Conservation (phyloP, 768 basidiomycete genomes). For the Russula brevipes region DNA sequence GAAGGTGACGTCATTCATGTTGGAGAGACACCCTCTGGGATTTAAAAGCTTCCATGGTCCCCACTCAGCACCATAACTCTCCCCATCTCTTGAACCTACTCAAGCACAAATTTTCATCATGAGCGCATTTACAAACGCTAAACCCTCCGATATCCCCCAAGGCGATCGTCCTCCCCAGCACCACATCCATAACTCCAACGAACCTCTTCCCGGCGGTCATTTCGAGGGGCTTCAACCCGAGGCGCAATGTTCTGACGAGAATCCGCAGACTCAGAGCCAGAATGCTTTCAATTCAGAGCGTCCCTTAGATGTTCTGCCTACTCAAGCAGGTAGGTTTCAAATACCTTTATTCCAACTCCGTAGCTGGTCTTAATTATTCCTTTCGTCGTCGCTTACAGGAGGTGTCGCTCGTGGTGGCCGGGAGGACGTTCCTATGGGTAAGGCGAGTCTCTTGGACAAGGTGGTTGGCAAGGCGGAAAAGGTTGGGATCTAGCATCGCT, state of each 20-base stretch:
- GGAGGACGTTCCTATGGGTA: conserved; percentile 35
- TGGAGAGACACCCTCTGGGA: background rate
- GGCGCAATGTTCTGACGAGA: background rate
- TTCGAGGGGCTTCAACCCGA: conserved; percentile 24
- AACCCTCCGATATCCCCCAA: background rate
- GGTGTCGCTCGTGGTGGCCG: conserved; percentile 36
- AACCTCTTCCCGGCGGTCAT: conserved; percentile 41
- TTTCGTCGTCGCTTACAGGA: conserved; percentile 25
- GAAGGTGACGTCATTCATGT: conserved; percentile 5
- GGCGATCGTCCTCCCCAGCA: conserved; percentile 34
- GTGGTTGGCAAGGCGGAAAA: conserved; percentile 55
- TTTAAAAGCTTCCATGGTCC: background rate
- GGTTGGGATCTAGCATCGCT: conserved; percentile 31
- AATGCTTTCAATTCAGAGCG: conserved; percentile 31
- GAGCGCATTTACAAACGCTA: background rate
- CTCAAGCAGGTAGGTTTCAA: conserved; percentile 30
- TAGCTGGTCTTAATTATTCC: background rate
- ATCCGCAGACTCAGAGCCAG: conserved; percentile 2
- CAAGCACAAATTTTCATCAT: conserved; percentile 1
- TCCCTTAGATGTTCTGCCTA: conserved; percentile 37
- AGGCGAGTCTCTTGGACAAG: conserved; percentile 47
- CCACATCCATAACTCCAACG: conserved; percentile 44
- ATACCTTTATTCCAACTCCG: background rate
- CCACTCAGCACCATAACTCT: background rate
- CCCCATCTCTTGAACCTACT: background rate